Evolutionary conservation across 2,329 filamentous ascomycete species (phyloP), one percentile per base, ranked within the genome.

Genomic region (Aspergillaceae sp.): DNA sequence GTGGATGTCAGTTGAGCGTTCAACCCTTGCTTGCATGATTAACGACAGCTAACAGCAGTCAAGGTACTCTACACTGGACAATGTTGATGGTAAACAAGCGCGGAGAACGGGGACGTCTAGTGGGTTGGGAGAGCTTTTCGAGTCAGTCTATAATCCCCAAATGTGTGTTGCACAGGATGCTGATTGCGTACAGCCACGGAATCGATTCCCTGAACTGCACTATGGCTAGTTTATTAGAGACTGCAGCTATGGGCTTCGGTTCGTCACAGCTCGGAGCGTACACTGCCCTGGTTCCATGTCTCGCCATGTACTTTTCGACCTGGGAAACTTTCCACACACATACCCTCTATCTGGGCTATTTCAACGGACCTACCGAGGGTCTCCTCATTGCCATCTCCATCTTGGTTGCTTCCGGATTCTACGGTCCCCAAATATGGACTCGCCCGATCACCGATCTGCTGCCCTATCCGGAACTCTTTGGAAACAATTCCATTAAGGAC

Each of bases 271-370:
- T 87, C 19, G 92, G 92, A 54, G 84, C 92, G 47, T 94, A 95
- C 65, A 97, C 92, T 1, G 89, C 90, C 1, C 74, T 98, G 38
- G 82, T 91, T 50, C 92, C 92, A 1, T 94, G 89, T 57, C 73
- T 98, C 40, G 87, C 92, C 49, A 98, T 98, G 92, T 98, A 95
- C 75, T 96, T 98, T 72, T 96, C 91, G 3, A 98, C 92, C 2
- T 98, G 92, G 92, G 92, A 98, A 71, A 98, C 92, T 1, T 98
- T 96, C 67, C 92, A 98, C 70, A 96, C 92, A 4, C 92, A 98
- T 67, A 97, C 92, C 0, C 74, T 98, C 4, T 98, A 95, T 67
- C 81, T 98, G 8, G 92, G 92, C 46, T 88, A 91, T 65, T 86
- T 98, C 78, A 98, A 98, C 66, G 92, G 92, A 1, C 92, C 92